phyloP scores from a whole-genome alignment of 805 yeast genomes.

The Ogataea henricii region DNA sequence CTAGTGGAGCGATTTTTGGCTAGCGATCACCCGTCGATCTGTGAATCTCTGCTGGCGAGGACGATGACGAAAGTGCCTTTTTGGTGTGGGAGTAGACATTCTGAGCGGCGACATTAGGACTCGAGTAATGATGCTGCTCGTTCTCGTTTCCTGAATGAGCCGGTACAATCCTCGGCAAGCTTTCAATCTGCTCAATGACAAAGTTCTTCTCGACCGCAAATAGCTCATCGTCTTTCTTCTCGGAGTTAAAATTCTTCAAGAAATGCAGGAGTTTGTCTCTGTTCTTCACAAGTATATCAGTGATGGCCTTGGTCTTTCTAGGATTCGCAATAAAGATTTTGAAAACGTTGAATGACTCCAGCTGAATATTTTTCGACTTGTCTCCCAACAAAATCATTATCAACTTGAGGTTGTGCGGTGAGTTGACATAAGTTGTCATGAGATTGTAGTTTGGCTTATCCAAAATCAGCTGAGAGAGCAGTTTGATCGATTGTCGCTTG shows the following conservation, averaged over 20 bases:
- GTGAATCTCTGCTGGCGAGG: constrained; percentile 5
- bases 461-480: constrained; percentile 71
- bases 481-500: constrained; percentile 82
- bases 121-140: constrained; percentile 9
- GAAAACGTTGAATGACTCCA: constrained; percentile 90
- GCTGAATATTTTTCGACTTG: constrained; percentile 83
- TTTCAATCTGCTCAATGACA: constrained; percentile 71
- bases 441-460: constrained; percentile 69
- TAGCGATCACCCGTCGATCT: constrained; percentile 3
- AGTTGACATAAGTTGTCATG: constrained; percentile 76
- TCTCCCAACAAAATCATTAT: constrained; percentile 87
- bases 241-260: constrained; percentile 63
- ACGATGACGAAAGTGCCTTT: constrained; percentile 14
- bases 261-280: constrained; percentile 73
- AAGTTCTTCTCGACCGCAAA: constrained; percentile 81
- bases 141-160: constrained; percentile 10
- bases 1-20: not conserved
- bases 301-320: constrained; percentile 73
- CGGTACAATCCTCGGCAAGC: constrained; percentile 59
- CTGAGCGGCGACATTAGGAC: constrained; percentile 22
- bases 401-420: constrained; percentile 79
- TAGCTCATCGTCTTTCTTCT: constrained; percentile 61
- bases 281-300: constrained; percentile 82
- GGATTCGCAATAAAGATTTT: constrained; percentile 98
- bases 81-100: constrained; percentile 23